A percentile compares a stretch with the other conserved stretches of the same genome.
These are phyloP conservation scores for Cercospora zeae-maydis DNA, from an alignment of 2,329 filamentous ascomycete species.

Conservation along the genomic window DNA sequence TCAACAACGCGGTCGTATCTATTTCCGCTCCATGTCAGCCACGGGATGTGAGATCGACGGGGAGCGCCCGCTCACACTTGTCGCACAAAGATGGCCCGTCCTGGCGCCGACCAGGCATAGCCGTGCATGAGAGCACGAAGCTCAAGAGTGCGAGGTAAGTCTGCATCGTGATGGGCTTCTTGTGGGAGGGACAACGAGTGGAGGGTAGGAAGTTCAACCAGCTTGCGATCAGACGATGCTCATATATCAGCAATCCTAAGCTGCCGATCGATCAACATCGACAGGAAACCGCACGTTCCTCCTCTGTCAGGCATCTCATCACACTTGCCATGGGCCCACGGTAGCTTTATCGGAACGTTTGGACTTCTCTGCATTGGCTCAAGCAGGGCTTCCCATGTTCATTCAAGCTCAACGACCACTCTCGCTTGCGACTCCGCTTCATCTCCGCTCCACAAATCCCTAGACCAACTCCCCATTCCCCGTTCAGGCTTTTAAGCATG, in stretches of 20 bases:
- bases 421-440: neutral
- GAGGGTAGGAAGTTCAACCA: neutral
- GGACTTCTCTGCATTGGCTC: neutral
- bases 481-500: slow-evolving; percentile 5
- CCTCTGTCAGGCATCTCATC: neutral
- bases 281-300: neutral
- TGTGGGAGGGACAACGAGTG: neutral
- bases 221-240: neutral
- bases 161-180: neutral
- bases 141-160: neutral
- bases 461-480: neutral
- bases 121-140: neutral
- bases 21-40: neutral
- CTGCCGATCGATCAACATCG: neutral
- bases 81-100: neutral
- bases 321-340: neutral
- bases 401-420: neutral
- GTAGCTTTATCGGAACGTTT: neutral
- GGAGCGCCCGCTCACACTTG: slow-evolving; percentile 1
- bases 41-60: neutral
- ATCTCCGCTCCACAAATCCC: neutral
- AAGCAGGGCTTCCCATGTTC: neutral
- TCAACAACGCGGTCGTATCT: slow-evolving; percentile 55
- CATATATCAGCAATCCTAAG: neutral
- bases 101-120: neutral